These are phyloP conservation scores for Thielaviopsis punctulata DNA, from an alignment of 2,329 filamentous ascomycete species.

Conservation along the genomic window DNA sequence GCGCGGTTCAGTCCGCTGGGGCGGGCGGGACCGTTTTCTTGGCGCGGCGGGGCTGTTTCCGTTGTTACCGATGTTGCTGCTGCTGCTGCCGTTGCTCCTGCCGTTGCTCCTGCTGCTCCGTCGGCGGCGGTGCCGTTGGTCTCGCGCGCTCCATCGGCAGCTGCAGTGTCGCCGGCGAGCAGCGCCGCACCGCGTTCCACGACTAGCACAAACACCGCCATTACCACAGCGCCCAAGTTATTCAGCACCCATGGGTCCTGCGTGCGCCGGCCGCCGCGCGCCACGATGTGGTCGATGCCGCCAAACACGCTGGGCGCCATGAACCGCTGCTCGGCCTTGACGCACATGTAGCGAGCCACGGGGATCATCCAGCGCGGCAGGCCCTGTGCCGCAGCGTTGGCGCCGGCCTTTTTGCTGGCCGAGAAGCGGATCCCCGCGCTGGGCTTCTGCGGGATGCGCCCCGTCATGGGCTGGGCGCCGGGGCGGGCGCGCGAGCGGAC, in stretches of 20 bases:
- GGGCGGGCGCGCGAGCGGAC: not conserved
- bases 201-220: conserved; percentile 38
- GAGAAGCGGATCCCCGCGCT: conserved; percentile 26
- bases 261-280: conserved; percentile 25
- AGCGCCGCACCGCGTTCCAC: conserved; percentile 25
- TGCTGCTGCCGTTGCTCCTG: conserved; percentile 13
- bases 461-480: conserved; percentile 7
- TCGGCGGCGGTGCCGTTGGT: conserved; percentile 23
- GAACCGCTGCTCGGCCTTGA: conserved; percentile 38
- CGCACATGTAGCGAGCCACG: conserved; percentile 45
- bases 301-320: conserved; percentile 59
- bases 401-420: conserved; percentile 20
- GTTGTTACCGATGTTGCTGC: too few species aligned
- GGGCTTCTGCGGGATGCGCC: conserved; percentile 29
- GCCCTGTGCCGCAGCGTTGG: conserved; percentile 18
- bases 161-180: conserved; percentile 26
- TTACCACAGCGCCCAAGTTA: conserved; percentile 37
- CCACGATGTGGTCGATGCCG: conserved; percentile 44
- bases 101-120: conserved; percentile 18
- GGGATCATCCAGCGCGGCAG: conserved; percentile 53
- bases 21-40: too few species aligned
- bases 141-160: conserved; percentile 22
- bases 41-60: too few species aligned
- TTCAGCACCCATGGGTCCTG: conserved; percentile 31
- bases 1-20: too few species aligned